These are phyloP conservation scores for Ophiostoma quercus DNA, from an alignment of 2,329 filamentous ascomycete species.

Conservation along the genomic window DNA sequence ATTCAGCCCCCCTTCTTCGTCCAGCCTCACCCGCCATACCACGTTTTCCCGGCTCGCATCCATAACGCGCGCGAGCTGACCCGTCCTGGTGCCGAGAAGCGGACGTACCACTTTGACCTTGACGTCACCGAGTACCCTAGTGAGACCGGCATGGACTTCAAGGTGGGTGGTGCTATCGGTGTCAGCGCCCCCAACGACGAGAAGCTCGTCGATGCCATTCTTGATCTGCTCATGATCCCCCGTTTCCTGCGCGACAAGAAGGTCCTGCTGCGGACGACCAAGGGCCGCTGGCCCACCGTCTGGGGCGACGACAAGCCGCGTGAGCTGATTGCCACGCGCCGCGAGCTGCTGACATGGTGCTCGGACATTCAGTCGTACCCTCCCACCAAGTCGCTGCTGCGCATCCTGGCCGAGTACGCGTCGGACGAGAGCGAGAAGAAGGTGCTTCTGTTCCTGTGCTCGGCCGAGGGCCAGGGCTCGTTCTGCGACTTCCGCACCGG, in stretches of 20 bases:
- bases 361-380: constrained; percentile 88
- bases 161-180: constrained; percentile 92
- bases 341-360: constrained; percentile 94
- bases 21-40: constrained; percentile 87
- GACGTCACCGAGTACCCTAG: constrained; percentile 89
- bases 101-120: constrained; percentile 95
- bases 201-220: constrained; percentile 71
- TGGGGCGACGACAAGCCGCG: constrained; percentile 88
- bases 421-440: constrained; percentile 77
- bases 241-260: constrained; percentile 79
- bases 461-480: constrained; percentile 80
- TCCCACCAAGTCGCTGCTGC: constrained; percentile 80
- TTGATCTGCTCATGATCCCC: constrained; percentile 76
- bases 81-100: constrained; percentile 82
- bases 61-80: constrained; percentile 83
- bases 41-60: constrained; percentile 85
- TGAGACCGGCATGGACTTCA: constrained; percentile 83
- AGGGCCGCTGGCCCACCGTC: constrained; percentile 91
- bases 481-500: constrained; percentile 95
- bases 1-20: constrained; percentile 82
- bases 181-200: constrained; percentile 83
- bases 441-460: constrained; percentile 78
- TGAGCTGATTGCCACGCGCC: constrained; percentile 80
- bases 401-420: constrained; percentile 80
- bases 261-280: constrained; percentile 69